These are phyloP conservation scores for Ceratobasidium sp. DNA, from an alignment of 1,284 basidiomycete genomes.

Conservation along the genomic window DNA sequence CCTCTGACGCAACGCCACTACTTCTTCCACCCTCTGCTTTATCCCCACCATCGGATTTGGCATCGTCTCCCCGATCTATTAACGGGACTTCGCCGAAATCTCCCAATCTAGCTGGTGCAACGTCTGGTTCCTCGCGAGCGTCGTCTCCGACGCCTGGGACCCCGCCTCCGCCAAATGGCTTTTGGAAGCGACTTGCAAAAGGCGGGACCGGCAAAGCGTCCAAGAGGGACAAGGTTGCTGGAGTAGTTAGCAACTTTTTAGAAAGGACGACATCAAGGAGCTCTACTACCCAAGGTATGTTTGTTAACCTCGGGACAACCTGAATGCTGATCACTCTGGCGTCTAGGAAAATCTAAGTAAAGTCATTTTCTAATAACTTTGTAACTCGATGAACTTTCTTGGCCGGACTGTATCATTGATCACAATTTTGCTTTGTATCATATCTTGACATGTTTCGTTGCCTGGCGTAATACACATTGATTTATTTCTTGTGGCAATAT, in stretches of 20 bases:
- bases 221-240: conserved; percentile 19
- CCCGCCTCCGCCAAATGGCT: not conserved
- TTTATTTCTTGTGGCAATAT: not conserved
- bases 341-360: conserved; percentile 8
- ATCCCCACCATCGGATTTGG: conserved; percentile 10
- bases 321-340: not conserved
- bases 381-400: not conserved
- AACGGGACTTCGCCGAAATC: conserved; percentile 6
- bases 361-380: not conserved
- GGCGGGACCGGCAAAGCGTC: conserved; percentile 6
- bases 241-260: not conserved
- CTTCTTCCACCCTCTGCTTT: conserved; percentile 5
- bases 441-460: not conserved
- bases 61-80: conserved; percentile 17
- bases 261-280: conserved; percentile 4
- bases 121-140: conserved; percentile 22
- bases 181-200: conserved; percentile 28
- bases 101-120: not conserved
- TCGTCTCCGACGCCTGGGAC: conserved; percentile 25
- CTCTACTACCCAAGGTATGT: not conserved
- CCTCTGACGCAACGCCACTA: not conserved
- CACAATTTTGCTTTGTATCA: not conserved
- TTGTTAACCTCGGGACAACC: not conserved
- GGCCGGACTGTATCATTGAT: not conserved
- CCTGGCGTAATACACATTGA: not conserved